A percentile compares a stretch with the other conserved stretches of the same genome.
These are phyloP conservation scores for Arabidopsis suecica DNA, from an alignment of 345 rosid species.

Conservation along the genomic window DNA sequence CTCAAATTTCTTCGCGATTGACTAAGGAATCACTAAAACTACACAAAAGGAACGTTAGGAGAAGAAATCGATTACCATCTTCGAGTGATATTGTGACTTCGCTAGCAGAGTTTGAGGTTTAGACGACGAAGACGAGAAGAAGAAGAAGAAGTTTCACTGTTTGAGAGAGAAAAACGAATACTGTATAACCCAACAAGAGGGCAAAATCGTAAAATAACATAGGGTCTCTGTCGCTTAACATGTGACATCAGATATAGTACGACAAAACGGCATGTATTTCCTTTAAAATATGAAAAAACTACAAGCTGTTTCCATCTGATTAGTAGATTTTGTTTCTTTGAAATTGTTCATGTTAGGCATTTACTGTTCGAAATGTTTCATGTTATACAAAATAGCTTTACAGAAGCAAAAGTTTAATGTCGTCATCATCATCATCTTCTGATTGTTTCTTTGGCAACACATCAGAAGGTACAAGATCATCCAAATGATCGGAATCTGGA, in stretches of 20 bases:
- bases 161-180: not conserved
- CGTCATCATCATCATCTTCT: constrained; percentile 39
- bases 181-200: constrained; percentile 2
- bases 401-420: constrained; percentile 51
- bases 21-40: not conserved
- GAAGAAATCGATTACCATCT: constrained; percentile 39
- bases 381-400: not conserved
- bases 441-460: constrained; percentile 26
- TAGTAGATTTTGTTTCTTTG: not conserved
- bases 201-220: not conserved
- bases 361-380: not conserved
- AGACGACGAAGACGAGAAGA: constrained; percentile 22
- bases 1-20: not conserved
- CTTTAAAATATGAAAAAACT: not conserved
- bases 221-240: not conserved
- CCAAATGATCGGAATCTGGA: constrained; percentile 58
- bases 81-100: constrained; percentile 29
- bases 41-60: not conserved
- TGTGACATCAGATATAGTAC: not conserved
- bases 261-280: constrained; percentile 29
- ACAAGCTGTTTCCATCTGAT: constrained; percentile 8
- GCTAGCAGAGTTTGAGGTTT: not conserved
- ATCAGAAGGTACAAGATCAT: constrained; percentile 50
- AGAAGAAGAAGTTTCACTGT: not conserved
- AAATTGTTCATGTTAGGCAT: not conserved